These are phyloP conservation scores for Diaporthe batatas DNA, from an alignment of 2,329 filamentous ascomycete species.

Conservation along the genomic window DNA sequence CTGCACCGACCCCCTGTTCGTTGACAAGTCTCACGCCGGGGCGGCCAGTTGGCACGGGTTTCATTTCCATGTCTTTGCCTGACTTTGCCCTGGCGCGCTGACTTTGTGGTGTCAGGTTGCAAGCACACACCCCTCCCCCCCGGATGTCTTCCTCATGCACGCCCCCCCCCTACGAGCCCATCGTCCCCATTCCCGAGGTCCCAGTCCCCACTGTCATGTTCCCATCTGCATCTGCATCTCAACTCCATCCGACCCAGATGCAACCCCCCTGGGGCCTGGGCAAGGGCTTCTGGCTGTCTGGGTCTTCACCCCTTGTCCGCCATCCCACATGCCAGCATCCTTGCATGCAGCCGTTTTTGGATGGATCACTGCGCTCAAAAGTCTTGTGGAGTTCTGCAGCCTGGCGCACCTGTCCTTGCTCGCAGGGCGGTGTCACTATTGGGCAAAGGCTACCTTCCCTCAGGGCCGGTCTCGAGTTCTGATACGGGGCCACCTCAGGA, in stretches of 20 bases:
- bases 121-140: slow-evolving; percentile 29
- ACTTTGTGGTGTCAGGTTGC: slow-evolving; percentile 23
- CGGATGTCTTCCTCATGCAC: slow-evolving; percentile 27
- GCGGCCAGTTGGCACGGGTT: slow-evolving; percentile 29
- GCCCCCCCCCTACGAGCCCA: slow-evolving; percentile 28
- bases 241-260: slow-evolving; percentile 41
- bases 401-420: slow-evolving; percentile 38
- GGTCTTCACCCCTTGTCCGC: slow-evolving; percentile 40
- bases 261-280: slow-evolving; percentile 42
- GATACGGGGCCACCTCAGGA: slow-evolving; percentile 39
- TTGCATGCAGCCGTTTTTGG: slow-evolving; percentile 39
- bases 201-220: slow-evolving; percentile 40
- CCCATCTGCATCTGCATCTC: slow-evolving; percentile 43
- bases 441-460: slow-evolving; percentile 32
- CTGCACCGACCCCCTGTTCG: slow-evolving; percentile 38
- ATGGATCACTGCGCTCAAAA: slow-evolving; percentile 32
- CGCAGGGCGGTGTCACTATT: slow-evolving; percentile 40
- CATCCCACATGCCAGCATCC: slow-evolving; percentile 38
- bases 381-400: slow-evolving; percentile 26
- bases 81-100: slow-evolving; percentile 17
- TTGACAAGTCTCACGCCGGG: slow-evolving; percentile 21
- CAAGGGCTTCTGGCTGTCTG: slow-evolving; percentile 41
- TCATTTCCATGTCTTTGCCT: slow-evolving; percentile 28
- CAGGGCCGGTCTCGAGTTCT: slow-evolving; percentile 41
- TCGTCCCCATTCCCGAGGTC: slow-evolving; percentile 36